A percentile compares a stretch with the other conserved stretches of the same genome.
Conservation (phyloP, 1,284 basidiomycete genomes). For the Puccinia triticina region DNA sequence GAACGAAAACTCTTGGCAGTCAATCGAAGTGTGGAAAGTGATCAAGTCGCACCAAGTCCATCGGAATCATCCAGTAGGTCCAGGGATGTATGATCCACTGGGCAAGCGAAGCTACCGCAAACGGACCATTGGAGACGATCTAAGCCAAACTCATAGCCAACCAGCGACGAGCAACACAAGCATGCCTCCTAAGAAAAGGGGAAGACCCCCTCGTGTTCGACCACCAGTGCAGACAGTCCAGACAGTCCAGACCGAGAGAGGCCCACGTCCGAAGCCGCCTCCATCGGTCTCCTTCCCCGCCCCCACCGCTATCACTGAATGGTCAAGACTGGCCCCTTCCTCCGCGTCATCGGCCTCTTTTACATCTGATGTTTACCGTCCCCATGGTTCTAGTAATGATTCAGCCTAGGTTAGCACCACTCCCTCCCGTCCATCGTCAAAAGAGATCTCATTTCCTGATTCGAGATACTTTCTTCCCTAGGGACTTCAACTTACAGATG, state of each 20-base stretch:
- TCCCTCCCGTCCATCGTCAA: neutral
- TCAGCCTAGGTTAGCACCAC: neutral
- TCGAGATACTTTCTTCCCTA: neutral
- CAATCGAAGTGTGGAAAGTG: conserved; percentile 8
- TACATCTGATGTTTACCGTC: neutral
- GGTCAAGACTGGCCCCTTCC: neutral
- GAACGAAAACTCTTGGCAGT: neutral
- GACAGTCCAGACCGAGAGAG: neutral
- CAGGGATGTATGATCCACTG: conserved; percentile 22
- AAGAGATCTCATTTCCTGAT: neutral
- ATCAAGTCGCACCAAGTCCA: conserved; percentile 11
- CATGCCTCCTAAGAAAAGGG: neutral
- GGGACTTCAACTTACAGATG: no score
- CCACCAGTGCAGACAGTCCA: no score
- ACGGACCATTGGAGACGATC: neutral
- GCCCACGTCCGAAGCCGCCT: neutral
- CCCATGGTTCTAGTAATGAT: neutral
- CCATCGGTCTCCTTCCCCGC: neutral
- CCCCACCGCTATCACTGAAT: neutral
- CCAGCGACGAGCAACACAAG: no score
- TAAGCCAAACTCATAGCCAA: neutral
- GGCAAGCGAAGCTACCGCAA: conserved; percentile 25
- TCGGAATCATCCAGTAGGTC: conserved; percentile 23
- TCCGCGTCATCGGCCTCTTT: neutral
- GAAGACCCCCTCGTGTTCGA: neutral